phyloP scores from a whole-genome alignment of 768 basidiomycete species.

The Xanthoconium purpureum region DNA sequence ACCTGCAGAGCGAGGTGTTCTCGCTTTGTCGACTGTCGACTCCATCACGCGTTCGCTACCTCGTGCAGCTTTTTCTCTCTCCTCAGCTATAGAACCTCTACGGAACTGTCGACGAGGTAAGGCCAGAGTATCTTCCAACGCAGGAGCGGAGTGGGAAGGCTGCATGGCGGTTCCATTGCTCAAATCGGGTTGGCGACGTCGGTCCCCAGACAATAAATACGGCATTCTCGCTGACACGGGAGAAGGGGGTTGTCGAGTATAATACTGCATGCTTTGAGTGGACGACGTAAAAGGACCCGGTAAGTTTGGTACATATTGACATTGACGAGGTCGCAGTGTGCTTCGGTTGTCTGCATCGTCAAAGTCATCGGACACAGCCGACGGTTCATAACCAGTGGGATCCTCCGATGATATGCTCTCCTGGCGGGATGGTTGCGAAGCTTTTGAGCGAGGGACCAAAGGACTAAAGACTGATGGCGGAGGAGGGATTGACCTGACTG shows the following conservation, averaged over 20 bases:
- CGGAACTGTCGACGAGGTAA: constrained; percentile 26
- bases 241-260: constrained; percentile 38
- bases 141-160: constrained; percentile 27
- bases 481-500: constrained; percentile 48
- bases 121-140: constrained; percentile 31
- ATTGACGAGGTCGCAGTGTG: constrained; percentile 41
- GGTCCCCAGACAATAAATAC: constrained; percentile 23
- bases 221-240: constrained; percentile 30
- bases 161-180: constrained; percentile 20
- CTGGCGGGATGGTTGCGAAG: constrained; percentile 56
- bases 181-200: constrained; percentile 26
- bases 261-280: constrained; percentile 38
- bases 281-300: constrained; percentile 35
- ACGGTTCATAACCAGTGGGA: constrained; percentile 68
- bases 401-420: constrained; percentile 69
- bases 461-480: constrained; percentile 48
- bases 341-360: constrained; percentile 55
- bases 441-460: constrained; percentile 44
- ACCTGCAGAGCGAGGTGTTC: constrained; percentile 13
- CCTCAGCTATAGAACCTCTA: constrained; percentile 28
- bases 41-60: constrained; percentile 25
- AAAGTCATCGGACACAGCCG: constrained; percentile 49
- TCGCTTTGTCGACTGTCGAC: constrained; percentile 12
- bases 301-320: constrained; percentile 30
- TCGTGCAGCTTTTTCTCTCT: constrained; percentile 22